These are phyloP conservation scores for Candida hungchunana DNA, from an alignment of 805 yeast species.

Conservation along the genomic window DNA sequence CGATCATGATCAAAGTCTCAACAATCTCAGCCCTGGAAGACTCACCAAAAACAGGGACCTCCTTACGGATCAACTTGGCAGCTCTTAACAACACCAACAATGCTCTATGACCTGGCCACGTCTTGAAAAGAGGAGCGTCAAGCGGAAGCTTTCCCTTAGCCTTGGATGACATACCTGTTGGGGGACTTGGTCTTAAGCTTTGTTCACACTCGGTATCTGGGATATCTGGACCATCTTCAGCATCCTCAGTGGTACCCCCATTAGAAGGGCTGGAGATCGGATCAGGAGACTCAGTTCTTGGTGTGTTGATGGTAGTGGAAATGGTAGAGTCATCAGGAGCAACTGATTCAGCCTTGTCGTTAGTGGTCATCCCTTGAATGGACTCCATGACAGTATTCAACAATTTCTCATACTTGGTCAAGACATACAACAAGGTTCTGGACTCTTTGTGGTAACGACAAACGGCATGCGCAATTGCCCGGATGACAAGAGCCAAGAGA, in stretches of 20 bases:
- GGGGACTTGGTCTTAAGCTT: constrained; percentile 45
- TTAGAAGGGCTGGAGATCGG: constrained; percentile 5
- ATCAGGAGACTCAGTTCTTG: constrained; percentile 10
- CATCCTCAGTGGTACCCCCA: constrained; percentile 5
- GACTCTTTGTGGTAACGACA: constrained; percentile 49
- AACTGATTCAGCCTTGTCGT: constrained; percentile 3
- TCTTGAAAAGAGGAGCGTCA: constrained; percentile 42
- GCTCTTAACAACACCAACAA: constrained; percentile 37
- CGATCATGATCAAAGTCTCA: constrained; percentile 38
- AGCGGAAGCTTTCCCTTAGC: constrained; percentile 51
- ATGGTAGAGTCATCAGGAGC: constrained; percentile 6
- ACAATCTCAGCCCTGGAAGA: constrained; percentile 26
- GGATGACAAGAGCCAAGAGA: constrained; percentile 51
- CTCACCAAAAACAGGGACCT: constrained; percentile 28
- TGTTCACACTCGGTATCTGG: constrained; percentile 28
- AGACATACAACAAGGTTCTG: constrained; percentile 47
- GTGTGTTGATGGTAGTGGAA: constrained; percentile 5
- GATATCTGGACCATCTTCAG: constrained; percentile 11
- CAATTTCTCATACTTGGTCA: constrained; percentile 35
- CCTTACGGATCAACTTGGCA: constrained; percentile 25
- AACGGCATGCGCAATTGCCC: constrained; percentile 50
- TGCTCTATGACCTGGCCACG: constrained; percentile 53
- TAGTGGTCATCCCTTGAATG: constrained; percentile 4
- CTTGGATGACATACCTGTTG: constrained; percentile 56
- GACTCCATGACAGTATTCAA: constrained; percentile 16